Conservation (phyloP, 2,329 filamentous ascomycete genomes). For the Fusarium euwallaceae region DNA sequence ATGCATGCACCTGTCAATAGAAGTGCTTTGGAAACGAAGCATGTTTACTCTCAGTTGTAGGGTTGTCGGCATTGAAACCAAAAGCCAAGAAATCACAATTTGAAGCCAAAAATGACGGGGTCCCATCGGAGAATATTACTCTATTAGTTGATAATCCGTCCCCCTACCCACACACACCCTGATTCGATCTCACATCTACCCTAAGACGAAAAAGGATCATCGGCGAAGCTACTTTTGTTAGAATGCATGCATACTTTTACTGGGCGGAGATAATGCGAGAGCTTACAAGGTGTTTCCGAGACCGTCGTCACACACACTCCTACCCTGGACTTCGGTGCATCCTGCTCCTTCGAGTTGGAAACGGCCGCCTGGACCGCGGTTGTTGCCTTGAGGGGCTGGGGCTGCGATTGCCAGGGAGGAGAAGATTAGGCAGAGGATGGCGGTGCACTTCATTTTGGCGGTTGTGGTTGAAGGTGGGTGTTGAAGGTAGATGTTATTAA, state of each 20-base stretch:
- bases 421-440: neutral
- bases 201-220: neutral
- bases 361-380: conserved; percentile 16
- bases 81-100: neutral
- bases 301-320: conserved; percentile 24
- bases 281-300: conserved; percentile 27
- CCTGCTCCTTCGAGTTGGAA: conserved; percentile 6
- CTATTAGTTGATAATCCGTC: neutral
- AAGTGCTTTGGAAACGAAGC: neutral
- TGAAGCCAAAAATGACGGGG: neutral
- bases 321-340: conserved; percentile 13
- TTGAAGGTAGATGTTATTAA: neutral
- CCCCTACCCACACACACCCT: neutral
- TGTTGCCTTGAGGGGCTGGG: neutral
- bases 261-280: neutral
- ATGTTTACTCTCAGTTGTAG: neutral
- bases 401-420: neutral
- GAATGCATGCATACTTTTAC: neutral
- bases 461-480: neutral
- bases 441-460: neutral
- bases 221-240: neutral
- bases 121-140: neutral
- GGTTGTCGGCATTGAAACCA: neutral
- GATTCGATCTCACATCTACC: neutral
- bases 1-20: neutral